These are phyloP conservation scores for Zea luxurians DNA, from an alignment of 176 grass and related monocot species.

Conservation along the genomic window DNA sequence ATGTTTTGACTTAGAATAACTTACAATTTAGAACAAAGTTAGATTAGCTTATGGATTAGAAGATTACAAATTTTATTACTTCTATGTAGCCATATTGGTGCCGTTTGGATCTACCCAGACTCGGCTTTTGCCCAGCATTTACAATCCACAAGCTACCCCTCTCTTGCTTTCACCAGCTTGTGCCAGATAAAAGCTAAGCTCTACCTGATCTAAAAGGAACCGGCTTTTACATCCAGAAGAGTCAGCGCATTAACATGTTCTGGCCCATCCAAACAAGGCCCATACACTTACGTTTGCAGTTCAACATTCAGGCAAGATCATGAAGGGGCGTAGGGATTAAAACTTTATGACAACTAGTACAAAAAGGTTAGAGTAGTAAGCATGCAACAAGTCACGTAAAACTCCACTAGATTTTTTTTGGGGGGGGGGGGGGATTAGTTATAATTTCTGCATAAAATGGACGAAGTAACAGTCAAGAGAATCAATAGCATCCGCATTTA, in stretches of 20 bases:
- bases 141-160: too few species aligned
- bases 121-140: too few species aligned
- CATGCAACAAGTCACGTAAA: background rate
- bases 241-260: background rate
- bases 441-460: slow-evolving; percentile 12
- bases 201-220: too few species aligned
- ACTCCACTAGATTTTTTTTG: slow-evolving; percentile 19
- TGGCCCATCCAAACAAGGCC: background rate
- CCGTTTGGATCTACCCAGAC: too few species aligned
- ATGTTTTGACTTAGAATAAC: too few species aligned
- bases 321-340: background rate
- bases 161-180: background rate
- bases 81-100: too few species aligned
- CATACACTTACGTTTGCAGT: background rate
- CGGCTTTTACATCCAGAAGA: background rate
- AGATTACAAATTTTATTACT: background rate
- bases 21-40: too few species aligned
- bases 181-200: background rate
- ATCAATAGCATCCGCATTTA: slow-evolving; percentile 22
- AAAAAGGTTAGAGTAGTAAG: background rate
- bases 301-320: background rate
- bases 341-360: background rate
- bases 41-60: too few species aligned
- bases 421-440: slow-evolving; percentile 13
- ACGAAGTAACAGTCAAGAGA: slow-evolving; percentile 11